phyloP scores from a whole-genome alignment of 2,329 filamentous ascomycete genomes.

The Verruconis gallopava region DNA sequence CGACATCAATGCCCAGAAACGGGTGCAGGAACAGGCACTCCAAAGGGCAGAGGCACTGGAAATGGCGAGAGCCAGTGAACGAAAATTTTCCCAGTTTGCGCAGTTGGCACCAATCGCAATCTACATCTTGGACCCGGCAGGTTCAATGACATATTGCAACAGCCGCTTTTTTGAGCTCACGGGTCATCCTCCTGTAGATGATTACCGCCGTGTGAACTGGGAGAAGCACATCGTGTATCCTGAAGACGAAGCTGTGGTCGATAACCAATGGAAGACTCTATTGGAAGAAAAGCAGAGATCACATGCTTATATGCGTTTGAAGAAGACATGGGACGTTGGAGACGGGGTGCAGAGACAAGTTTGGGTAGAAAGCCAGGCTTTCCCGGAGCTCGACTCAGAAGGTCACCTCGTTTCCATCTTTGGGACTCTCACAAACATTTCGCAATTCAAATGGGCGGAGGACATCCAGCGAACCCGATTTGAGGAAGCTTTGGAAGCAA shows the following conservation, averaged over 20 bases:
- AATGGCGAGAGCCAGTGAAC: constrained; percentile 5
- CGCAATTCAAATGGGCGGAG: constrained; percentile 6
- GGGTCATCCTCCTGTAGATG: constrained; percentile 2
- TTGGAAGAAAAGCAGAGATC: constrained; percentile 1
- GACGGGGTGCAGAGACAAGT: constrained; percentile 1
- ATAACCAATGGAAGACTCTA: not conserved
- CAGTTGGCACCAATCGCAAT: constrained; percentile 7
- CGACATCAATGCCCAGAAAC: constrained; percentile 22
- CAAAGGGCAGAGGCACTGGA: constrained; percentile 3
- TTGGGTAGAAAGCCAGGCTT: constrained; percentile 1
- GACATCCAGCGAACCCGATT: constrained; percentile 4
- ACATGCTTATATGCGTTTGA: not conserved
- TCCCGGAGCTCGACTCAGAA: constrained; percentile 7
- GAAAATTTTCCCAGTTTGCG: constrained; percentile 5
- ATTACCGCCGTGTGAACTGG: constrained; percentile 1
- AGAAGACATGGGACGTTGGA: not conserved
- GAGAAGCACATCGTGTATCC: not conserved
- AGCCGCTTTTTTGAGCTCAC: constrained; percentile 9
- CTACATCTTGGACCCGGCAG: constrained; percentile 1
- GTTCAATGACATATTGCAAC: constrained; percentile 8
- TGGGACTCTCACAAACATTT: constrained; percentile 4
- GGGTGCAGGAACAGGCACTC: constrained; percentile 14
- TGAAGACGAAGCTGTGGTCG: not conserved
- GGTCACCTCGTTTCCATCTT: constrained; percentile 2
- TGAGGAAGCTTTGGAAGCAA: constrained; percentile 9